Evolutionary conservation across 805 yeast genomes (phyloP).

Genomic region (Candida taoyuanica): DNA sequence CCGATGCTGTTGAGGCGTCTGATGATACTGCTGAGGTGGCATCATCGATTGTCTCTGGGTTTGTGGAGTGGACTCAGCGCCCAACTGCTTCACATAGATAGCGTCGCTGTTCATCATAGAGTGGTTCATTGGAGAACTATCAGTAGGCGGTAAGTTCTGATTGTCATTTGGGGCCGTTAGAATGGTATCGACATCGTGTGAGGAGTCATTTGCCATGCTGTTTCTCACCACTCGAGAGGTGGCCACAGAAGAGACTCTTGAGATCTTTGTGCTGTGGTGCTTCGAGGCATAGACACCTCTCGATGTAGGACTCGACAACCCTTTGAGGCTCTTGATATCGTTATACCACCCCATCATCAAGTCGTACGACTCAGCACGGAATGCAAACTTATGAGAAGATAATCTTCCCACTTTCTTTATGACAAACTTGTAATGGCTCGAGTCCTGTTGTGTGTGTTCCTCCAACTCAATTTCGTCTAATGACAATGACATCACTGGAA

Average conservation of each 20-base stretch:
- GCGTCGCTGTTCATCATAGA: constrained; percentile 21
- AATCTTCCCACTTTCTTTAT: constrained; percentile 71
- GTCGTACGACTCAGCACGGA: constrained; percentile 79
- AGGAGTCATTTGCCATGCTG: constrained; percentile 16
- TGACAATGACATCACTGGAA: constrained; percentile 79
- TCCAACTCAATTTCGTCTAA: constrained; percentile 76
- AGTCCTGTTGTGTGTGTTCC: constrained; percentile 75
- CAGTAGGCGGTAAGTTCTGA: constrained; percentile 19
- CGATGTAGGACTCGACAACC: constrained; percentile 40
- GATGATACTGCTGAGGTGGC: constrained; percentile 9
- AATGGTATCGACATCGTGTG: constrained; percentile 25
- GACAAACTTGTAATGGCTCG: constrained; percentile 68
- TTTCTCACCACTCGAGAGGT: constrained; percentile 24
- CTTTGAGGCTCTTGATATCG: constrained; percentile 66
- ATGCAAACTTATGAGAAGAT: constrained; percentile 91
- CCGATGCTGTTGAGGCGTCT: constrained; percentile 11
- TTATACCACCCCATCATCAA: constrained; percentile 81
- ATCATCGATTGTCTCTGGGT: constrained; percentile 18
- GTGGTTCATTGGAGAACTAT: constrained; percentile 20
- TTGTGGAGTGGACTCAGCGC: constrained; percentile 17
- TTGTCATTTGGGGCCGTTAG: constrained; percentile 23
- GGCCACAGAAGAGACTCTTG: constrained; percentile 27
- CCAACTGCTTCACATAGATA: constrained; percentile 19
- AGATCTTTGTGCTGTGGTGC: constrained; percentile 19
- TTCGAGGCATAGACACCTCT: constrained; percentile 25